phyloP scores from a whole-genome alignment of 2,329 filamentous ascomycete genomes.

The Alternaria solani region DNA sequence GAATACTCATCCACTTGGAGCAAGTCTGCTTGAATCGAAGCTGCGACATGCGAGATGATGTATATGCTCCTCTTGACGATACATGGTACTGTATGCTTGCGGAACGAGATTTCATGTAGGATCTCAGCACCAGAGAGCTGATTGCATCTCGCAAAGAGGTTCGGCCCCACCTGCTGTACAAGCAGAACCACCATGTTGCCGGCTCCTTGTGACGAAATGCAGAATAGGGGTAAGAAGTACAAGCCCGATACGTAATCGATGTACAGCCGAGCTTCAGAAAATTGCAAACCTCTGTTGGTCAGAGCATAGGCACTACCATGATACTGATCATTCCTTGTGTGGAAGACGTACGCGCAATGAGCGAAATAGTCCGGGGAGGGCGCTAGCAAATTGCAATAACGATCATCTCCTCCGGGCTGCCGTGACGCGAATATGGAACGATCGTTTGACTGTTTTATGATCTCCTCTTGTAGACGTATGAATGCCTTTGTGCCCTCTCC shows the following conservation, averaged over 20 bases:
- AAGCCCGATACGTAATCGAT: background rate
- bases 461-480: background rate
- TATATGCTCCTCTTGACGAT: background rate
- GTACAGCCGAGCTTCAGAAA: background rate
- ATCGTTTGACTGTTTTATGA: background rate
- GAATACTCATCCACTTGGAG: background rate
- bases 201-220: background rate
- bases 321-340: background rate
- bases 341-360: background rate
- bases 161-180: background rate
- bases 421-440: background rate
- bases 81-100: background rate
- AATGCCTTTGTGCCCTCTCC: background rate
- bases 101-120: background rate
- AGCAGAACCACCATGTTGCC: background rate
- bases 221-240: background rate
- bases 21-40: background rate
- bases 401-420: background rate
- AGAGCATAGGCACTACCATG: background rate
- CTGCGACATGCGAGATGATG: background rate
- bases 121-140: background rate
- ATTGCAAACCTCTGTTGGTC: background rate
- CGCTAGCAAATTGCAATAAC: background rate
- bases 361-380: background rate
- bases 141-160: background rate